A percentile compares a stretch with the other conserved stretches of the same genome.
phyloP scores from a whole-genome alignment of 257 asterid genomes.

The Solanum appendiculatum region DNA sequence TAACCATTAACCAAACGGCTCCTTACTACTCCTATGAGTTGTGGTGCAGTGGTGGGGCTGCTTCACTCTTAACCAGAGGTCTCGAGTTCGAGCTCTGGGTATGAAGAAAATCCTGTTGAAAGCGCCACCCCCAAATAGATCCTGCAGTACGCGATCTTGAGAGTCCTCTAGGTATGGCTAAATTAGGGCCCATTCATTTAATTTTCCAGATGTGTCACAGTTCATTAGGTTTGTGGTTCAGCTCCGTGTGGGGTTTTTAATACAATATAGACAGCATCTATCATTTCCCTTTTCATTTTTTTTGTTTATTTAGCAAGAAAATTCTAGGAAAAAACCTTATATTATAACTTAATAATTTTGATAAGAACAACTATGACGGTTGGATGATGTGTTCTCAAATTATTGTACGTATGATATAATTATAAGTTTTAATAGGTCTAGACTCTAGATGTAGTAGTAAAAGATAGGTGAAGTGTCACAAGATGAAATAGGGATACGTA shows the following conservation, averaged over 20 bases:
- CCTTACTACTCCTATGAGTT: too few species aligned
- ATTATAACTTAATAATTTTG: not conserved
- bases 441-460: not conserved
- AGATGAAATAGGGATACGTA: not conserved
- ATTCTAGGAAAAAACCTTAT: not conserved
- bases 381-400: not conserved
- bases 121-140: too few species aligned
- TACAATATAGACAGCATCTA: not conserved
- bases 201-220: constrained; percentile 8
- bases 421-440: not conserved
- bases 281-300: not conserved
- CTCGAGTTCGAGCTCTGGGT: too few species aligned
- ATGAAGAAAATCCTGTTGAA: too few species aligned
- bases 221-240: constrained; percentile 3
- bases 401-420: not conserved
- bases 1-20: too few species aligned
- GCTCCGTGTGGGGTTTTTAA: constrained; percentile 5
- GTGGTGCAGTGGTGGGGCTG: too few species aligned
- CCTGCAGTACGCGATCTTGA: too few species aligned
- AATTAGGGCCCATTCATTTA: constrained; percentile 1
- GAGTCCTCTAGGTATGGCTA: not conserved
- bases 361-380: not conserved
- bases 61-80: too few species aligned
- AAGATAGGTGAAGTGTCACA: not conserved
- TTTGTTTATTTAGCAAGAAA: not conserved